These are phyloP conservation scores for Nicotiana tomentosiformis DNA, from an alignment of 257 asterid genomes.

Conservation along the genomic window DNA sequence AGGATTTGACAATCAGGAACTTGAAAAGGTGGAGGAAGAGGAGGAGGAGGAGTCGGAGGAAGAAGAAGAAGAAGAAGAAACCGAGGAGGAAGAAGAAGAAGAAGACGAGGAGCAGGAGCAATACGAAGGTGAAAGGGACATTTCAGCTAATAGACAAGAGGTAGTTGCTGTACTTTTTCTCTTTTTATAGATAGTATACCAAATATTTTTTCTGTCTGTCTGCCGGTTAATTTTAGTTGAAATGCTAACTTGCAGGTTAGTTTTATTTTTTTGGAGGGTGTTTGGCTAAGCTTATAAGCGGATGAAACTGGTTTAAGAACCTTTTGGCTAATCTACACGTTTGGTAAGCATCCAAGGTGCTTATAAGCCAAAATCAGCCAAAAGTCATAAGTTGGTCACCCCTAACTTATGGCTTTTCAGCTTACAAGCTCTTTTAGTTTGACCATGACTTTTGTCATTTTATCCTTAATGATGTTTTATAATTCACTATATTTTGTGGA, in stretches of 20 bases:
- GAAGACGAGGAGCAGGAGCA: neutral
- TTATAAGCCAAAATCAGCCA: too few species aligned
- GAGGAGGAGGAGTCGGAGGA: neutral
- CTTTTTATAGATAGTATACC: neutral
- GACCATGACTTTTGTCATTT: too few species aligned
- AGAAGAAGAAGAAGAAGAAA: constrained; percentile 8
- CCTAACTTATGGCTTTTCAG: too few species aligned
- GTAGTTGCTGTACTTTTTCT: constrained; percentile 23
- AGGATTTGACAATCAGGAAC: constrained; percentile 46
- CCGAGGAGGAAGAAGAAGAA: constrained; percentile 18
- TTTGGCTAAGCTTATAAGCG: too few species aligned
- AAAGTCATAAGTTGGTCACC: too few species aligned
- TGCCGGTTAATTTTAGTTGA: neutral
- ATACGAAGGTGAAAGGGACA: neutral
- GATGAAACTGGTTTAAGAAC: too few species aligned
- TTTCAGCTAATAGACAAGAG: constrained; percentile 28
- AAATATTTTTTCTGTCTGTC: neutral
- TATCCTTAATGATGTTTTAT: too few species aligned
- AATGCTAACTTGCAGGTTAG: neutral
- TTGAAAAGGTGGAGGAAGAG: constrained; percentile 34
- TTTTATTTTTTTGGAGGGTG: neutral
- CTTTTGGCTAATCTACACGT: too few species aligned
- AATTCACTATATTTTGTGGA: too few species aligned
- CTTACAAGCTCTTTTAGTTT: too few species aligned
- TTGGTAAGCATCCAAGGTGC: too few species aligned